These are phyloP conservation scores for Musa troglodytarum DNA, from an alignment of 176 grass and related monocot genomes.

Conservation along the genomic window DNA sequence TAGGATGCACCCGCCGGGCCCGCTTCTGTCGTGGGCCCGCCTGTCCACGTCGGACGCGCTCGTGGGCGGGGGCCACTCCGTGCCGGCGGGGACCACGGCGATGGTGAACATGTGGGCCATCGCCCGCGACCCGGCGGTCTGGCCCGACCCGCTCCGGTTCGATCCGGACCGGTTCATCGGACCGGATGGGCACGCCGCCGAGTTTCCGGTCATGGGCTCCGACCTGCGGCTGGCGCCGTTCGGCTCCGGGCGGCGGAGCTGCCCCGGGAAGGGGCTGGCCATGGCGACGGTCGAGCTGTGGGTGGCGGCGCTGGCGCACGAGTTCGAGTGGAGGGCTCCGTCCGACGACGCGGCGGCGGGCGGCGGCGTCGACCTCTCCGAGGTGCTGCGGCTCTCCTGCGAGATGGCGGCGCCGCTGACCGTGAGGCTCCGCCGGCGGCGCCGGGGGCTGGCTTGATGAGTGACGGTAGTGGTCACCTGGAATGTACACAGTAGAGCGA, in stretches of 20 bases:
- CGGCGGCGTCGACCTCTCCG: slow-evolving; percentile 31
- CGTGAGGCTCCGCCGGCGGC: slow-evolving; percentile 24
- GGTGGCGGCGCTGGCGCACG: slow-evolving; percentile 68
- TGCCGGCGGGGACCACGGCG: slow-evolving; percentile 70
- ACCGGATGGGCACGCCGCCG: background rate
- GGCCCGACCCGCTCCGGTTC: slow-evolving; percentile 48
- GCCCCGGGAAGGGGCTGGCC: slow-evolving; percentile 77
- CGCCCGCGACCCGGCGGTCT: slow-evolving; percentile 52
- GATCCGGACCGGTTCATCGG: slow-evolving; percentile 40
- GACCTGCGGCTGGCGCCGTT: slow-evolving; percentile 80
- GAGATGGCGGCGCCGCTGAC: slow-evolving; percentile 65
- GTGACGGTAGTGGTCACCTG: background rate
- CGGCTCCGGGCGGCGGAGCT: slow-evolving; percentile 59
- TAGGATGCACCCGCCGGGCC: slow-evolving; percentile 73
- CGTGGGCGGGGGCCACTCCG: slow-evolving; percentile 35
- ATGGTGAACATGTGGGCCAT: slow-evolving; percentile 99
- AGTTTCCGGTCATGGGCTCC: slow-evolving; percentile 38
- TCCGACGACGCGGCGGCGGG: background rate
- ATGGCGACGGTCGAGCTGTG: slow-evolving; percentile 70
- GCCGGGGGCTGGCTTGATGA: too few species aligned
- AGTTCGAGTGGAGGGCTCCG: slow-evolving; percentile 38
- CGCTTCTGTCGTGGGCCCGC: slow-evolving; percentile 86
- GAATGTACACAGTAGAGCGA: background rate
- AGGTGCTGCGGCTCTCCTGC: slow-evolving; percentile 78
- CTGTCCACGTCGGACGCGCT: slow-evolving; percentile 56